These are phyloP conservation scores for Parasarocladium wereldwijsianum DNA, from an alignment of 2,329 filamentous ascomycete species.

Conservation along the genomic window DNA sequence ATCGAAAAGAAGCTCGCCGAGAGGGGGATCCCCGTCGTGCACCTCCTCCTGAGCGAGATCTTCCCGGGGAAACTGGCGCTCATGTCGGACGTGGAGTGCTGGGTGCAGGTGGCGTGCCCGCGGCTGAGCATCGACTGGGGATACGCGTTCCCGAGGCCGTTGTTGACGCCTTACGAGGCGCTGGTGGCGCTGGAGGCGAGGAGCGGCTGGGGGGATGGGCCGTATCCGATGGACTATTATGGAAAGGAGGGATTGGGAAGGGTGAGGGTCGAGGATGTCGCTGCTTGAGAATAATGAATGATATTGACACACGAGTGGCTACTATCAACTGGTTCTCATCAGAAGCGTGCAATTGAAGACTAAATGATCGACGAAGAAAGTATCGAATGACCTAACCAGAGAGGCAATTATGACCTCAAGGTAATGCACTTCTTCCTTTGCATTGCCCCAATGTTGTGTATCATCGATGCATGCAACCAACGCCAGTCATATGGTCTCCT, in stretches of 20 bases:
- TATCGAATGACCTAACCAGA: too few species aligned
- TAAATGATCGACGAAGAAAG: too few species aligned
- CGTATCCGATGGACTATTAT: conserved; percentile 99
- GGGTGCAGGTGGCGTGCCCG: conserved; percentile 98
- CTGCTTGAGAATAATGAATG: conserved; percentile 7
- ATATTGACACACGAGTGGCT: conserved; percentile 3
- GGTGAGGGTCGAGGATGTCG: conserved; percentile 35
- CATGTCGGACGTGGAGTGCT: conserved; percentile 90
- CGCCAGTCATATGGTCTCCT: too few species aligned
- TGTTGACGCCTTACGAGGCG: conserved; percentile 91
- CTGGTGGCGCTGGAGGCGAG: conserved; percentile 72
- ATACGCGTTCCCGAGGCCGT: conserved; percentile 78
- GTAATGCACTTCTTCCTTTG: too few species aligned
- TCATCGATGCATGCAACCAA: too few species aligned
- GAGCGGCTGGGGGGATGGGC: conserved; percentile 58
- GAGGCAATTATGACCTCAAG: too few species aligned
- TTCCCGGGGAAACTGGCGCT: conserved; percentile 89
- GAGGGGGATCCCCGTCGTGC: conserved; percentile 65
- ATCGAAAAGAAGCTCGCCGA: conserved; percentile 66
- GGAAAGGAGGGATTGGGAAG: conserved; percentile 80
- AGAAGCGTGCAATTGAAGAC: neutral
- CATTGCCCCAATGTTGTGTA: too few species aligned
- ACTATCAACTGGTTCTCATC: too few species aligned
- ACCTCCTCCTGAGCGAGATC: conserved; percentile 82
- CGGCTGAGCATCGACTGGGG: conserved; percentile 97